These are phyloP conservation scores for Kazachstania africana DNA, from an alignment of 805 yeast genomes.

Conservation along the genomic window DNA sequence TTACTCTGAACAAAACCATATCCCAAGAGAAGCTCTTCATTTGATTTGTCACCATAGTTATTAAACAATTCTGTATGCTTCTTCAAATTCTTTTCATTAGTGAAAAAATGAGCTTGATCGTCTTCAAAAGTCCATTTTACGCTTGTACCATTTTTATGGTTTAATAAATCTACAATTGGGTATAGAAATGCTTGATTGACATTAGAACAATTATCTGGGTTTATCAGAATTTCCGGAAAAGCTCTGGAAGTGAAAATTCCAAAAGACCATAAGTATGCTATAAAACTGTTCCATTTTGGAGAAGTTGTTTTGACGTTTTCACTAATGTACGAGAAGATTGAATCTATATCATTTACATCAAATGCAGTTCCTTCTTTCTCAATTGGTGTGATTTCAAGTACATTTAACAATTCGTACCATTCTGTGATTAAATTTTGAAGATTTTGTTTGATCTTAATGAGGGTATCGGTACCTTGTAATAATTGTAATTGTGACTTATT, in stretches of 20 bases:
- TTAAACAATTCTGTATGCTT: constrained; percentile 49
- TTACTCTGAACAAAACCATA: constrained; percentile 64
- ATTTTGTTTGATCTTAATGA: constrained; percentile 39
- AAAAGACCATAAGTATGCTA: constrained; percentile 66
- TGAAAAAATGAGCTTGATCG: constrained; percentile 31
- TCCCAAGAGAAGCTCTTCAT: constrained; percentile 68
- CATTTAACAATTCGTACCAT: constrained; percentile 31
- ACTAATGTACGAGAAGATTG: no score
- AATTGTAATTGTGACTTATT: constrained; percentile 35
- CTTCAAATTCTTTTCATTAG: constrained; percentile 19
- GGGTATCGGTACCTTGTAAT: constrained; percentile 60
- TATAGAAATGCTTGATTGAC: constrained; percentile 52
- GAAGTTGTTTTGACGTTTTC: no score
- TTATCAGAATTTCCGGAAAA: constrained; percentile 62
- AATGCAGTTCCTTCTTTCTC: no score
- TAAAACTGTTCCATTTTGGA: constrained; percentile 47
- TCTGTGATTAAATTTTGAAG: constrained; percentile 40
- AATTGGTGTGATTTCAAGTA: no score
- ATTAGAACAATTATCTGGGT: constrained; percentile 17
- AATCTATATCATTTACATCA: no score
- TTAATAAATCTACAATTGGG: constrained; percentile 70
- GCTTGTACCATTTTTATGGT: constrained; percentile 50
- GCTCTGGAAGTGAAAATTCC: constrained; percentile 65
- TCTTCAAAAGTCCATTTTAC: constrained; percentile 48
- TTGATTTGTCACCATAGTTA: constrained; percentile 81